Conservation (phyloP, 768 basidiomycete genomes). For the Tubosaeta sp. region DNA sequence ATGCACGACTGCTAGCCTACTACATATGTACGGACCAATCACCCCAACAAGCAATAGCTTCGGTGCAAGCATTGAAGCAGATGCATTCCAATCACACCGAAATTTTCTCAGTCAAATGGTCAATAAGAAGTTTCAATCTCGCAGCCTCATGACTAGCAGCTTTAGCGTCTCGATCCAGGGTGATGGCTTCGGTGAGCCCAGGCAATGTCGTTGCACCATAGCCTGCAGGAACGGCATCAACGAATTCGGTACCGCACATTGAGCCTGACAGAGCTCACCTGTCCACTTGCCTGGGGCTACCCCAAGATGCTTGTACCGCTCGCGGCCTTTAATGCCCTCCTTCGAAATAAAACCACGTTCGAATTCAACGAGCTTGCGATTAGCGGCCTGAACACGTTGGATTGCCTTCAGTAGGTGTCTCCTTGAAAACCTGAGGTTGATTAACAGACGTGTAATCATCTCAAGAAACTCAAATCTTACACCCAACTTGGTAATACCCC, state of each 20-base stretch:
- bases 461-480: neutral
- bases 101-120: slow-evolving; percentile 40
- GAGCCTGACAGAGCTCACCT: slow-evolving; percentile 39
- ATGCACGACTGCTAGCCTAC: too few relatives aligned
- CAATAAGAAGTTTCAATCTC: slow-evolving; percentile 53
- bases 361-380: slow-evolving; percentile 64
- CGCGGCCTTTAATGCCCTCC: slow-evolving; percentile 71
- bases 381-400: slow-evolving; percentile 53
- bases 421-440: slow-evolving; percentile 16
- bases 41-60: too few relatives aligned
- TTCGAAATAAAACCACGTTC: slow-evolving; percentile 81
- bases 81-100: slow-evolving; percentile 5
- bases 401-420: slow-evolving; percentile 50
- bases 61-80: too few relatives aligned
- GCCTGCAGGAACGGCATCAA: slow-evolving; percentile 37
- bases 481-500: neutral
- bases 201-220: slow-evolving; percentile 88
- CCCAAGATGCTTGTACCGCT: slow-evolving; percentile 89
- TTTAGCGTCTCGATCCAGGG: slow-evolving; percentile 59
- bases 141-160: slow-evolving; percentile 57
- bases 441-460: neutral
- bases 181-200: slow-evolving; percentile 74
- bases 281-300: slow-evolving; percentile 89
- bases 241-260: neutral
- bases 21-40: too few relatives aligned